Conservation (phyloP, 805 yeast species). For the Ogataea neopini region DNA sequence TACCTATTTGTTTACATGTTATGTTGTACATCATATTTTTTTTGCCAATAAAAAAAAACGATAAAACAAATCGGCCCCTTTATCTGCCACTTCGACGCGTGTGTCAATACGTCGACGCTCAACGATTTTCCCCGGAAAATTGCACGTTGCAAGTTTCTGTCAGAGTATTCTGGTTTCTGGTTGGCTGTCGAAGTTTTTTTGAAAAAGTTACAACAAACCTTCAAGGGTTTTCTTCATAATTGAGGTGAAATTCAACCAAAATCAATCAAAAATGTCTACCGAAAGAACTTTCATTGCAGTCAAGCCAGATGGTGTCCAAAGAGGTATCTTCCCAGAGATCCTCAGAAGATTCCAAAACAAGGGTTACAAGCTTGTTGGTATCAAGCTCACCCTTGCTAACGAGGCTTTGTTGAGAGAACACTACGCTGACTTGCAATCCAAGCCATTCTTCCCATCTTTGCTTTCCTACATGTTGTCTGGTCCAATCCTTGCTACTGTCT, state of each 20-base stretch:
- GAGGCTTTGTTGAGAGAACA: conserved; percentile 88
- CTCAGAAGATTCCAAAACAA: conserved; percentile 92
- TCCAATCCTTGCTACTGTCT: conserved; percentile 97
- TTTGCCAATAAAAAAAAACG: not conserved
- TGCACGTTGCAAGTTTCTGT: conserved; percentile 1
- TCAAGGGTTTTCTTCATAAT: conserved; percentile 4
- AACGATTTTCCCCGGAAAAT: conserved; percentile 1
- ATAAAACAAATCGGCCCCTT: not conserved
- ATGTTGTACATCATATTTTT: not conserved
- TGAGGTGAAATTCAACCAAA: not conserved
- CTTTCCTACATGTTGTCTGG: conserved; percentile 97
- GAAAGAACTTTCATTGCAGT: conserved; percentile 93
- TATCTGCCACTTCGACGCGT: not conserved
- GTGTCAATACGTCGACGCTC: not conserved
- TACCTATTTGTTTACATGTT: not conserved
- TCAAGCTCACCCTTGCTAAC: conserved; percentile 86
- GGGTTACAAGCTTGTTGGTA: conserved; percentile 96
- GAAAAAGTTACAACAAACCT: not conserved
- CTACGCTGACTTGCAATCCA: conserved; percentile 91
- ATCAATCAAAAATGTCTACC: conserved; percentile 45
- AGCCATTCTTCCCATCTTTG: conserved; percentile 98
- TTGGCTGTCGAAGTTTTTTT: conserved; percentile 6
- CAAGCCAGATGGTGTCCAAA: conserved; percentile 99
- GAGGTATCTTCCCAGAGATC: conserved; percentile 92
- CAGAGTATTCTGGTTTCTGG: conserved; percentile 5